Evolutionary conservation across 225 moss, liverwort and hornwort genomes (phyloP).

Genomic region (Sphagnum contortum): DNA sequence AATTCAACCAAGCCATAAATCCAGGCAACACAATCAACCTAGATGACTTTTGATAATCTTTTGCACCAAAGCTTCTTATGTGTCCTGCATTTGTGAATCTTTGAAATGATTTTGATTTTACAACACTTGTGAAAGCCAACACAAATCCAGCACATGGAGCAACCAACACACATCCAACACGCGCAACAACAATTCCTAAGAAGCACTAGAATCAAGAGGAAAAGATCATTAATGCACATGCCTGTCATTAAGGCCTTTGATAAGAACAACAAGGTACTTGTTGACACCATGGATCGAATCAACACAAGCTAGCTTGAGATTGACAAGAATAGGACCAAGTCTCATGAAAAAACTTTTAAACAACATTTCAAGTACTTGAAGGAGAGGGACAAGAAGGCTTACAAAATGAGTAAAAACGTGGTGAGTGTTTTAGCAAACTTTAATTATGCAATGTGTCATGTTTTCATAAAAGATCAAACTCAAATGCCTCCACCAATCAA

Average conservation of each 20-base stretch:
- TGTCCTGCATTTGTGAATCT: no score
- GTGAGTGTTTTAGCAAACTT: background rate
- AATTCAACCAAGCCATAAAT: background rate
- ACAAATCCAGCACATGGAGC: background rate
- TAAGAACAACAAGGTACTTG: background rate
- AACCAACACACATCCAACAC: background rate
- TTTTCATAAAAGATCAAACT: background rate
- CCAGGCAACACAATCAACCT: no score
- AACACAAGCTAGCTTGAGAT: background rate
- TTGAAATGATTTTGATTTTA: no score
- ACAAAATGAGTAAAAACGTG: background rate
- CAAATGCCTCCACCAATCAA: background rate
- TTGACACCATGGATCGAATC: background rate
- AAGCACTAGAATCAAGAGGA: background rate
- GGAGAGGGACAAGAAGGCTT: background rate
- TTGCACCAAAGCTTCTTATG: no score
- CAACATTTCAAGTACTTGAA: background rate
- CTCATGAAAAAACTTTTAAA: background rate
- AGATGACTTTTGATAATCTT: background rate
- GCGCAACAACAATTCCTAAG: no score
- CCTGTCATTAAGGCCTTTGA: background rate
- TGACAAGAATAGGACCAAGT: background rate
- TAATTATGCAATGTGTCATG: background rate
- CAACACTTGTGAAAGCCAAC: background rate
- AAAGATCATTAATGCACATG: background rate